These are phyloP conservation scores for Rosa lucieae DNA, from an alignment of 306 rosid genomes.

Conservation along the genomic window DNA sequence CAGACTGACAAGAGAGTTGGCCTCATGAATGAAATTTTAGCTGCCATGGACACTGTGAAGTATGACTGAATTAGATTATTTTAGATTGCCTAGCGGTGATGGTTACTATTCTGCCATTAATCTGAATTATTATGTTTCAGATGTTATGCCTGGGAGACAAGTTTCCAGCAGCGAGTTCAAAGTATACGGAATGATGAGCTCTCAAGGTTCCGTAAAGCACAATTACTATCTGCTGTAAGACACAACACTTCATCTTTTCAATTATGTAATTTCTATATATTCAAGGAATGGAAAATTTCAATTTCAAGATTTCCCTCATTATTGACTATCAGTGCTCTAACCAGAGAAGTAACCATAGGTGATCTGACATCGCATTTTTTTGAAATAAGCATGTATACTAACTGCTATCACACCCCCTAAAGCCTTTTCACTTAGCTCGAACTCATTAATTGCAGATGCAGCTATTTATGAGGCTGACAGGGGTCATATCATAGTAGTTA, in stretches of 20 bases:
- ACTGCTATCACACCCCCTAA: not conserved
- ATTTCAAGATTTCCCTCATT: not conserved
- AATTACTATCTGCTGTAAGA: conserved; percentile 69
- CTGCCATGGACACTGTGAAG: conserved; percentile 93
- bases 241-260: conserved; percentile 15
- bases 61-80: conserved; percentile 35
- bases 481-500: not conserved
- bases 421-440: not conserved
- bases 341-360: not conserved
- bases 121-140: conserved; percentile 49
- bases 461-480: not conserved
- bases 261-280: not conserved
- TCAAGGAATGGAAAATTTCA: not conserved
- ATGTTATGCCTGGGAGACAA: conserved; percentile 92
- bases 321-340: not conserved
- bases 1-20: conserved; percentile 89
- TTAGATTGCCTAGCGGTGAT: conserved; percentile 5
- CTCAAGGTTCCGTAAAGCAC: conserved; percentile 68
- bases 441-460: not conserved
- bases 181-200: conserved; percentile 63
- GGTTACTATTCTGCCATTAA: conserved; percentile 18
- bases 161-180: conserved; percentile 73
- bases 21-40: conserved; percentile 74
- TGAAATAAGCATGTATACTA: not conserved
- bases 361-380: not conserved